Evolutionary conservation across 116 monocot species (phyloP).

Genomic region (Dioscorea cayenensis): DNA sequence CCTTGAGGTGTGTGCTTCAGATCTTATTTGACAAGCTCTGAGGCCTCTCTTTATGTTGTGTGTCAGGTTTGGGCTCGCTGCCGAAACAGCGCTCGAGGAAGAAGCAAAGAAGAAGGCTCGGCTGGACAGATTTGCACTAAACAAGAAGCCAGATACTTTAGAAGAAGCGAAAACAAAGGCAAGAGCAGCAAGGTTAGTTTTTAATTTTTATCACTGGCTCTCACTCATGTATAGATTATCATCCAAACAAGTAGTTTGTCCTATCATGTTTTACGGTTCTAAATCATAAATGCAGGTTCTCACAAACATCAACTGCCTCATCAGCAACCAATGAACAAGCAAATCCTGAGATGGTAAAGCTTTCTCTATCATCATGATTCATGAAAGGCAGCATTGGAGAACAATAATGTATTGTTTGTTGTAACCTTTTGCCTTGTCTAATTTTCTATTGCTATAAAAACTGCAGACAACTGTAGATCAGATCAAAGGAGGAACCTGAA

Average conservation of each 20-base stretch:
- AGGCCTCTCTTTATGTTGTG: background rate
- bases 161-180: constrained; percentile 76
- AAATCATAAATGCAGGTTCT: constrained; percentile 46
- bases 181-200: constrained; percentile 49
- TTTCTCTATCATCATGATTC: background rate
- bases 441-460: background rate
- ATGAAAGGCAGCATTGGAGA: background rate
- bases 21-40: constrained; percentile 2
- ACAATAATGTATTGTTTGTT: background rate
- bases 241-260: background rate
- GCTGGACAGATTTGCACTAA: constrained; percentile 40
- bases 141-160: constrained; percentile 12
- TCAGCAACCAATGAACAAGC: constrained; percentile 27
- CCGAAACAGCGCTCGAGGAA: constrained; percentile 11
- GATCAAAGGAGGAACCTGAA: background rate
- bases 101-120: constrained; percentile 69
- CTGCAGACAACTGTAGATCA: background rate
- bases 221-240: background rate
- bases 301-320: constrained; percentile 22
- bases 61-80: constrained; percentile 49
- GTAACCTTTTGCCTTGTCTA: background rate
- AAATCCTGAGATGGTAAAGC: constrained; percentile 25
- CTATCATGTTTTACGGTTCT: too few relatives aligned
- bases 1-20: background rate
- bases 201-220: background rate